These are phyloP conservation scores for Elsinoe necatrix DNA, from an alignment of 2,329 filamentous ascomycete genomes.

Conservation along the genomic window DNA sequence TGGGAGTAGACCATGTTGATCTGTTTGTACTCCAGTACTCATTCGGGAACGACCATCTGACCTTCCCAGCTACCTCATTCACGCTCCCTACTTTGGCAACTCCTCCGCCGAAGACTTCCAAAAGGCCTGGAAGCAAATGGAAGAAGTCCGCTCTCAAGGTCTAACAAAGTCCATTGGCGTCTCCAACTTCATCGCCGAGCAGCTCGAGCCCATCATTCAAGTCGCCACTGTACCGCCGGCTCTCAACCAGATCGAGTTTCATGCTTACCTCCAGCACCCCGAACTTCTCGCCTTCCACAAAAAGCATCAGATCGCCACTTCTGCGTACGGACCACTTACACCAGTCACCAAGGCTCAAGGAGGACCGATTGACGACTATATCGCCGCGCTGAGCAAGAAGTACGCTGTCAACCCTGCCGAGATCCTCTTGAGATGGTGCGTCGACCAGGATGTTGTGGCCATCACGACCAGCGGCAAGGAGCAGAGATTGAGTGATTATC, in stretches of 20 bases:
- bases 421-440: slow-evolving; percentile 51
- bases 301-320: slow-evolving; percentile 38
- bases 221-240: slow-evolving; percentile 49
- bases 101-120: slow-evolving; percentile 46
- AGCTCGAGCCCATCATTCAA: slow-evolving; percentile 48
- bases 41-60: neutral
- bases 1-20: slow-evolving; percentile 54
- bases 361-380: slow-evolving; percentile 47
- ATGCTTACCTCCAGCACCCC: slow-evolving; percentile 58
- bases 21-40: slow-evolving; percentile 36
- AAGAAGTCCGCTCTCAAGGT: slow-evolving; percentile 47
- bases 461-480: slow-evolving; percentile 56
- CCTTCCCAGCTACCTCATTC: slow-evolving; percentile 48
- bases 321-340: slow-evolving; percentile 40
- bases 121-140: slow-evolving; percentile 52
- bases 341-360: slow-evolving; percentile 47
- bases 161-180: slow-evolving; percentile 55
- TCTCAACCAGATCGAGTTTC: slow-evolving; percentile 61
- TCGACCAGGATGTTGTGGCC: slow-evolving; percentile 51
- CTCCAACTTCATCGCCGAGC: slow-evolving; percentile 49
- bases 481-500: slow-evolving; percentile 49
- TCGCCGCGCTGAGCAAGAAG: slow-evolving; percentile 48
- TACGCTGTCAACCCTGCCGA: slow-evolving; percentile 52
- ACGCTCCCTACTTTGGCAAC: slow-evolving; percentile 51
- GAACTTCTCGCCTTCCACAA: slow-evolving; percentile 49